Evolutionary conservation across 2,329 filamentous ascomycete species (phyloP).

Genomic region (Ceratocystis variospora): DNA sequence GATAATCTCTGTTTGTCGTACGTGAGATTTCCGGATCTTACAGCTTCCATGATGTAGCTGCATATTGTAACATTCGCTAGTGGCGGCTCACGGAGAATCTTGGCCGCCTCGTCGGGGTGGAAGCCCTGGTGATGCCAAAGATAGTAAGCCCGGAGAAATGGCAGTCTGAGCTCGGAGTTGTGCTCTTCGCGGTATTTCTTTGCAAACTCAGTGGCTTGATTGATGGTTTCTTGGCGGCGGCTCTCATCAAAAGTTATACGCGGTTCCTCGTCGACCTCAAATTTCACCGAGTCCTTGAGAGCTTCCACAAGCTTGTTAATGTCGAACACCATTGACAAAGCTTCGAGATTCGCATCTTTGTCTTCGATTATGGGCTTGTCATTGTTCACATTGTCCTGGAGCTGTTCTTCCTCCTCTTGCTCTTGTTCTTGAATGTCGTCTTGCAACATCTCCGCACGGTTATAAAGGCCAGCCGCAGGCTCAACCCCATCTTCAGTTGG

Average conservation of each 20-base stretch:
- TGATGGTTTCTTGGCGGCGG: not conserved
- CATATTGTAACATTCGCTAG: slow-evolving; percentile 42
- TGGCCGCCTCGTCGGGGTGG: slow-evolving; percentile 36
- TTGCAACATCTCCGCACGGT: not conserved
- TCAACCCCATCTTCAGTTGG: not conserved
- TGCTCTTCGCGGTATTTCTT: slow-evolving; percentile 7
- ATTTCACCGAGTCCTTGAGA: slow-evolving; percentile 22
- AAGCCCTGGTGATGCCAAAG: slow-evolving; percentile 48
- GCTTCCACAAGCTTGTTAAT: slow-evolving; percentile 13
- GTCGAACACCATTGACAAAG: slow-evolving; percentile 13
- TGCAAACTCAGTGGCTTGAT: not conserved
- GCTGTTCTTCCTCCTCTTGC: not conserved
- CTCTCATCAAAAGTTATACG: not conserved
- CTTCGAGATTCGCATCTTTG: slow-evolving; percentile 14
- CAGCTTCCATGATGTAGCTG: slow-evolving; percentile 43
- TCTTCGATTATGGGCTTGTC: slow-evolving; percentile 13
- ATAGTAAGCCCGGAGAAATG: slow-evolving; percentile 44
- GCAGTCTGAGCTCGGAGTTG: slow-evolving; percentile 4
- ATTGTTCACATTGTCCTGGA: not conserved
- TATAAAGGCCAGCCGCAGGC: not conserved
- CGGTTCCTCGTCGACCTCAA: slow-evolving; percentile 22
- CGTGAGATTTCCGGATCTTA: slow-evolving; percentile 38
- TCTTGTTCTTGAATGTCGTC: slow-evolving; percentile 10
- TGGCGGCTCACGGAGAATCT: slow-evolving; percentile 46
- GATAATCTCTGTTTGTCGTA: slow-evolving; percentile 35